Conservation (phyloP, 2,329 filamentous ascomycete genomes). For the Beauveria scarabaeidicola region DNA sequence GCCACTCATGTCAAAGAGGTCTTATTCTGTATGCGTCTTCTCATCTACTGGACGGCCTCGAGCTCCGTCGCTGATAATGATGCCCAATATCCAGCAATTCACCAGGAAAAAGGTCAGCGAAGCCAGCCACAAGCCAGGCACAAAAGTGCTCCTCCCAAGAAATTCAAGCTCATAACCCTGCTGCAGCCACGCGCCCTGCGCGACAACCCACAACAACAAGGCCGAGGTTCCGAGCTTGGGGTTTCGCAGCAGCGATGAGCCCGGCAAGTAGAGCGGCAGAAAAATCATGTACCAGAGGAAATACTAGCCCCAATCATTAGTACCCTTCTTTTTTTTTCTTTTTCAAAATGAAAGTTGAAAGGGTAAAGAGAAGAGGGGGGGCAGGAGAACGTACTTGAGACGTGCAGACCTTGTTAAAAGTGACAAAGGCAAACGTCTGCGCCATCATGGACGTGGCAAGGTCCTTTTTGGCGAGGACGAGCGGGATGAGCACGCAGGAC, state of each 20-base stretch:
- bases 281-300: slow-evolving; percentile 98
- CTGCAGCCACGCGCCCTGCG: slow-evolving; percentile 69
- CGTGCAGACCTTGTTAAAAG: slow-evolving; percentile 98
- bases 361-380: not conserved
- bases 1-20: not conserved
- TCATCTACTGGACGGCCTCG: slow-evolving; percentile 12
- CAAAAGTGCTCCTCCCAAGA: slow-evolving; percentile 71
- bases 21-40: slow-evolving; percentile 12
- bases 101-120: slow-evolving; percentile 73
- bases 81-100: slow-evolving; percentile 79
- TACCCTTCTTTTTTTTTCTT: not conserved
- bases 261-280: slow-evolving; percentile 80
- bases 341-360: too few relatives aligned
- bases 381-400: slow-evolving; percentile 62
- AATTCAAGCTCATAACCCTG: slow-evolving; percentile 72
- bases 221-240: slow-evolving; percentile 56
- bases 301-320: slow-evolving; percentile 52
- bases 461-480: slow-evolving; percentile 71
- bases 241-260: slow-evolving; percentile 59
- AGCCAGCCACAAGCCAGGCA: slow-evolving; percentile 71
- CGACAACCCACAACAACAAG: slow-evolving; percentile 62
- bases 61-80: slow-evolving; percentile 61
- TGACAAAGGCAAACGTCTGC: slow-evolving; percentile 94
- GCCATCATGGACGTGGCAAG: slow-evolving; percentile 80
- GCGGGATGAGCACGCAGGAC: slow-evolving; percentile 65